These are phyloP conservation scores for Cryptosporidium ryanae DNA, from an alignment of 169 alveolate species.

Conservation along the genomic window DNA sequence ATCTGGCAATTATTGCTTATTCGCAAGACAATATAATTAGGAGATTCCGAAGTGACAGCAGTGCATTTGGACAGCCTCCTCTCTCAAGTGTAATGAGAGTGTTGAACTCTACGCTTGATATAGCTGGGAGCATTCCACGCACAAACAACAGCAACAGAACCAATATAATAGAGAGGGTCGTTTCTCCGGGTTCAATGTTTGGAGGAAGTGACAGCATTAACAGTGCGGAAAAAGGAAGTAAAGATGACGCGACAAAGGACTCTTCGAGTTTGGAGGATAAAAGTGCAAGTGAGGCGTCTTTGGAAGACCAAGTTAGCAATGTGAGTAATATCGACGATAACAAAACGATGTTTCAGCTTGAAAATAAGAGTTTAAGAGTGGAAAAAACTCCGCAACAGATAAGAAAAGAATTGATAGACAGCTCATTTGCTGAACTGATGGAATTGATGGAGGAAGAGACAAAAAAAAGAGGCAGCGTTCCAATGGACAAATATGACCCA, in stretches of 20 bases:
- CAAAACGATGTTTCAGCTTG: neutral
- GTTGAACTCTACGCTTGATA: too few species aligned
- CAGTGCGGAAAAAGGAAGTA: neutral
- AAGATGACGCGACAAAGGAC: too few species aligned
- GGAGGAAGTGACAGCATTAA: neutral
- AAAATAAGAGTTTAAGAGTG: conserved; percentile 7
- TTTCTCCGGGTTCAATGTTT: too few species aligned
- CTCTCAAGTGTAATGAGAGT: too few species aligned
- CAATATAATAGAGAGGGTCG: too few species aligned
- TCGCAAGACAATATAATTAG: too few species aligned
- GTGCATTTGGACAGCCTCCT: too few species aligned
- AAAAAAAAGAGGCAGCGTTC: conserved; percentile 11
- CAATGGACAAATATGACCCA: conserved; percentile 50
- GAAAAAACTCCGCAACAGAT: conserved; percentile 18
- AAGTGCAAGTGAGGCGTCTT: neutral
- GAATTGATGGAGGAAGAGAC: conserved; percentile 46
- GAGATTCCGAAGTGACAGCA: too few species aligned
- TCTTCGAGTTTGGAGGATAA: neutral
- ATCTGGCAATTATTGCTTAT: too few species aligned
- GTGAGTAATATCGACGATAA: neutral
- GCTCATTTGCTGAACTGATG: conserved; percentile 18
- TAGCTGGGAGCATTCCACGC: too few species aligned
- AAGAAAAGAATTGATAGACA: conserved; percentile 42
- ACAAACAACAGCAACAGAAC: too few species aligned
- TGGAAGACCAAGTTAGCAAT: neutral